Base-by-base conservation (phyloP, 1,139 yeast genomes). In the Debaryomyces singareniensis region DNA sequence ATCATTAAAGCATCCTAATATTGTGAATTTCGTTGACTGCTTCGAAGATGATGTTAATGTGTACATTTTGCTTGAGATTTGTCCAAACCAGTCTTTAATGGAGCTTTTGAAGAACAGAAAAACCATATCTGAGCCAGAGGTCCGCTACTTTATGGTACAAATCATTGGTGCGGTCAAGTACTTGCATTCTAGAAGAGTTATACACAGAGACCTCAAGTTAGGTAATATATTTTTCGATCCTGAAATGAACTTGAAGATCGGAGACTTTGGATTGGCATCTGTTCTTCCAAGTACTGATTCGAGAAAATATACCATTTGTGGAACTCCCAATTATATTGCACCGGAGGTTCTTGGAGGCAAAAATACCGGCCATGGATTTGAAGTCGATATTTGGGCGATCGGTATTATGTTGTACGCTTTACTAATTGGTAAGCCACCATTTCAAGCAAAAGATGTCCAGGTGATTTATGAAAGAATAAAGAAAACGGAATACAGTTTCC, bases 241-340 rank as follows among this genome's bases (percentile, higher is more conserved):
- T 6, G 71, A 84, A 30, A 89, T 89, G 95, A 84, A 86, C 54
- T 71, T 87, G 49, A 91, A 91, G 53, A 82, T 91, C 43, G 97
- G 97, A 39, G 98, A 91, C 55, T 91, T 91, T 61, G 98, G 98
- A 25, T 71, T 91, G 40, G 98, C 98, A 9, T 87, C 96, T 2
- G 81, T 85, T 11, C 68, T 89, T 40, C 83, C 83, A 24, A 67
- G 77, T 20, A 50, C 52, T 24, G 73, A 71, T 36, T 84, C 85
- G 32, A 75, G 93, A 44, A 86, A 89, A 49, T 84, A 79, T 51
- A 89, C 98, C 29, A 85, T 91, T 34, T 91, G 98, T 58, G 98
- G 98, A 34, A 91, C 98, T 11, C 98, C 98, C 36, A 91, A 91
- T 58, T 91, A 91, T 54, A 91, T 91, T 52, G 96, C 97, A 0